These are phyloP conservation scores for Thermomucor indicae-seudaticae DNA, from an alignment of 371 early-diverging fungal genomes.

Conservation along the genomic window DNA sequence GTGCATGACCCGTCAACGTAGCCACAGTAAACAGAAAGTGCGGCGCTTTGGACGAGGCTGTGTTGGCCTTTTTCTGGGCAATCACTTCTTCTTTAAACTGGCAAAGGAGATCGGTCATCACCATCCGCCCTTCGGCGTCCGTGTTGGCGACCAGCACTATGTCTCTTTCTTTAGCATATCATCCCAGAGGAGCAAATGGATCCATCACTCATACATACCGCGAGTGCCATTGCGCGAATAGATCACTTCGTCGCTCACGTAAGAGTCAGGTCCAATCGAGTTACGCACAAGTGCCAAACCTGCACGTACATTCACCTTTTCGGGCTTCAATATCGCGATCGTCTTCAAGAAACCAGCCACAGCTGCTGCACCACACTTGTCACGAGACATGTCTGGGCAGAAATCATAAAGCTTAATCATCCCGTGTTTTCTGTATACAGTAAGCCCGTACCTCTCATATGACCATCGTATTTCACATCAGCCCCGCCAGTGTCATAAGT, in stretches of 20 bases:
- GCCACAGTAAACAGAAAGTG: conserved; percentile 78
- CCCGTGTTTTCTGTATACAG: background rate
- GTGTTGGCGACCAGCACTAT: conserved; percentile 80
- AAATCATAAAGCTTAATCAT: background rate
- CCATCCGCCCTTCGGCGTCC: conserved; percentile 92
- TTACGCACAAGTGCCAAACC: conserved; percentile 79
- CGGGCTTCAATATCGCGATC: conserved; percentile 58
- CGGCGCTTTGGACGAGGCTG: conserved; percentile 33
- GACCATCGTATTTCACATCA: conserved; percentile 79
- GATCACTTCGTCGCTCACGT: conserved; percentile 82
- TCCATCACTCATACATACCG: conserved; percentile 19
- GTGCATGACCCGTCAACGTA: conserved; percentile 85
- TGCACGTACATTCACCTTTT: conserved; percentile 66
- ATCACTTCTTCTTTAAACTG: conserved; percentile 74
- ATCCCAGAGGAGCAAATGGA: background rate
- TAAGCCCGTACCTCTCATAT: conserved; percentile 64
- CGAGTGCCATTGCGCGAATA: conserved; percentile 78
- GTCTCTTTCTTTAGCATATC: too few relatives aligned
- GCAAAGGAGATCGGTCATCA: conserved; percentile 81
- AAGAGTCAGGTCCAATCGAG: conserved; percentile 75
- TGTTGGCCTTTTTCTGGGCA: conserved; percentile 42
- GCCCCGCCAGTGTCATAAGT: conserved; percentile 91
- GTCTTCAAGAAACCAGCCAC: conserved; percentile 84
- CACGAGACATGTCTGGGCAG: conserved; percentile 71
- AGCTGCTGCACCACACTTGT: conserved; percentile 87